Percentiles rank a stretch among this genome's conserved stretches.
Conservation (phyloP, 2,329 filamentous ascomycete species). For the Didymella sp. region DNA sequence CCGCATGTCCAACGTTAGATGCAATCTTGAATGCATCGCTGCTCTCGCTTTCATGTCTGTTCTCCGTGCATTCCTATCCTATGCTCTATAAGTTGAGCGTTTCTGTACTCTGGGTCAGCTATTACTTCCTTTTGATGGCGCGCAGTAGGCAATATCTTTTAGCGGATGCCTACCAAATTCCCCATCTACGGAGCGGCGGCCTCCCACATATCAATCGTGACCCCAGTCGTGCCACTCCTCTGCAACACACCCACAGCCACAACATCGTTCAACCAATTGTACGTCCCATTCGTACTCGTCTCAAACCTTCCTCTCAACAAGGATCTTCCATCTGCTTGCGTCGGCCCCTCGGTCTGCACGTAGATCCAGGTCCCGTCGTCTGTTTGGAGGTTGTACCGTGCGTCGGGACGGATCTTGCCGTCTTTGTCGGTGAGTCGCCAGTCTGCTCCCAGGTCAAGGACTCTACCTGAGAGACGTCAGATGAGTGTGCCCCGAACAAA, state of each 20-base stretch:
- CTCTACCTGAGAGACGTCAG: slow-evolving; percentile 26
- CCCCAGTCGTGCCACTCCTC: slow-evolving; percentile 26
- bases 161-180: not conserved
- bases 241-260: slow-evolving; percentile 39
- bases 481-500: not conserved
- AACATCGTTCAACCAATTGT: slow-evolving; percentile 50
- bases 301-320: slow-evolving; percentile 47
- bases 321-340: slow-evolving; percentile 35
- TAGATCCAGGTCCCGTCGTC: slow-evolving; percentile 47
- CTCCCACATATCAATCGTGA: slow-evolving; percentile 40
- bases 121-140: not conserved
- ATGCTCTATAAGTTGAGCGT: too few species aligned
- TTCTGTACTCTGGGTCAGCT: not conserved
- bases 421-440: slow-evolving; percentile 45
- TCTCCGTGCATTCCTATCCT: too few species aligned
- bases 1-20: too few species aligned
- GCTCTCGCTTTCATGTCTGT: too few species aligned
- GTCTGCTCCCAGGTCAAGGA: slow-evolving; percentile 49
- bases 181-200: slow-evolving; percentile 13
- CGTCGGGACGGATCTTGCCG: slow-evolving; percentile 42
- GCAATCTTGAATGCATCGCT: too few species aligned
- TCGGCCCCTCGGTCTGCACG: slow-evolving; percentile 43
- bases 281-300: slow-evolving; percentile 41
- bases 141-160: too few species aligned
- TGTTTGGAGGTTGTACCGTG: slow-evolving; percentile 48